Evolutionary conservation across 805 yeast species (phyloP).

Genomic region (Kodamaea neixiangensis): DNA sequence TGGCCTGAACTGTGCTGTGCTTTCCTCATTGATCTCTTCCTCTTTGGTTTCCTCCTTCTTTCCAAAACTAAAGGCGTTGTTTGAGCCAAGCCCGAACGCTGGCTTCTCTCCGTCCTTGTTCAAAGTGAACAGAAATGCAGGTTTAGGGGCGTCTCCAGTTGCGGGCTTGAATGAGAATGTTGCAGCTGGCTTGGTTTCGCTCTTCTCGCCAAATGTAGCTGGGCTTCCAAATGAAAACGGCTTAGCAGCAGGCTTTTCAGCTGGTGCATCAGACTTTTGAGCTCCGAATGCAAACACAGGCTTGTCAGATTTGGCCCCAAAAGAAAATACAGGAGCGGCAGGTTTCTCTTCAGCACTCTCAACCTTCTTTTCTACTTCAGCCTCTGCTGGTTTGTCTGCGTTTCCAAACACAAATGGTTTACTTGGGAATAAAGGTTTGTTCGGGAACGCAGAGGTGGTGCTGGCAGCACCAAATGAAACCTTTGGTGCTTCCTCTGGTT

Average conservation of each 20-base stretch:
- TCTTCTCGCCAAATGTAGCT: conserved; percentile 14
- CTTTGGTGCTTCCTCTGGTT: conserved; percentile 8
- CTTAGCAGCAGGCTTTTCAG: not conserved
- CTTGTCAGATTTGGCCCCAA: conserved; percentile 19
- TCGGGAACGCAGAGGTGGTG: no score
- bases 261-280: not conserved
- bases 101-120: conserved; percentile 8
- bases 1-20: conserved; percentile 49
- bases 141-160: conserved; percentile 7
- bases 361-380: not conserved
- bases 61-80: conserved; percentile 25
- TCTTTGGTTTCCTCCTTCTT: conserved; percentile 17
- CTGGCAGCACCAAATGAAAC: conserved; percentile 15
- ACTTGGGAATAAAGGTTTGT: conserved; percentile 6
- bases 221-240: conserved; percentile 12
- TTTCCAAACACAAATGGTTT: conserved; percentile 13
- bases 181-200: not conserved
- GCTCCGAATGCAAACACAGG: conserved; percentile 28
- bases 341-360: not conserved
- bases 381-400: conserved; percentile 10
- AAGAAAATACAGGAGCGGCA: conserved; percentile 17
- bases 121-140: conserved; percentile 9
- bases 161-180: conserved; percentile 5
- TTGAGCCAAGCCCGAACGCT: conserved; percentile 18
- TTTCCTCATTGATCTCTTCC: conserved; percentile 39